Conservation (phyloP, 805 yeast genomes). For the Soucietia sequanensis region DNA sequence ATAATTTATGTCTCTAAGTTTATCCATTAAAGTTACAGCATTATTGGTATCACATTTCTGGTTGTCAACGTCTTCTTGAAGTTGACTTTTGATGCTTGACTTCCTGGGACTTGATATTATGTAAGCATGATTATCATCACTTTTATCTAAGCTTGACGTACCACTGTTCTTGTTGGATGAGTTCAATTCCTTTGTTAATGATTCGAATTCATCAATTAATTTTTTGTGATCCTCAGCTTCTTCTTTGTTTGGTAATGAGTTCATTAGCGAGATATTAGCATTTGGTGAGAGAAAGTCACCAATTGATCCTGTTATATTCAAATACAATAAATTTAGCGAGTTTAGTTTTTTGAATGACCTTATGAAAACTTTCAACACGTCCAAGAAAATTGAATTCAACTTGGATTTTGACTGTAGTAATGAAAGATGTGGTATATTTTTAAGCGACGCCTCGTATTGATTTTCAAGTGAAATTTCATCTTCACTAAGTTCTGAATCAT, state of each 20-base stretch:
- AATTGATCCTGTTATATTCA: constrained; percentile 28
- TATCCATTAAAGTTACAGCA: constrained; percentile 14
- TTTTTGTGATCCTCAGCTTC: constrained; percentile 31
- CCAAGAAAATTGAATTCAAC: constrained; percentile 35
- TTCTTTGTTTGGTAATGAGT: constrained; percentile 23
- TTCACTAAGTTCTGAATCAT: constrained; percentile 16
- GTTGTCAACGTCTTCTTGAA: not conserved
- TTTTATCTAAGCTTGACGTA: constrained; percentile 3
- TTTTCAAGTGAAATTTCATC: constrained; percentile 17
- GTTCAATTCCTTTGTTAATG: constrained; percentile 18
- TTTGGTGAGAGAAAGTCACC: constrained; percentile 20
- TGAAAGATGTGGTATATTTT: constrained; percentile 26
- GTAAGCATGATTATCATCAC: constrained; percentile 13
- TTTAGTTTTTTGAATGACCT: constrained; percentile 29
- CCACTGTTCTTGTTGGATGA: constrained; percentile 9
- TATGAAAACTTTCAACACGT: constrained; percentile 32
- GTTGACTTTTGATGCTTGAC: constrained; percentile 2
- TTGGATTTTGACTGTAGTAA: constrained; percentile 28
- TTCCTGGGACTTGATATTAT: constrained; percentile 32
- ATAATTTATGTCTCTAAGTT: constrained; percentile 36
- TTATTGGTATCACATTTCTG: constrained; percentile 12
- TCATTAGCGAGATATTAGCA: constrained; percentile 12
- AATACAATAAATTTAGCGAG: constrained; percentile 20
- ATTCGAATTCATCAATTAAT: constrained; percentile 32
- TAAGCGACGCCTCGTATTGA: constrained; percentile 23